phyloP scores from a whole-genome alignment of 2,329 filamentous ascomycete genomes.

The Periconia sp. region DNA sequence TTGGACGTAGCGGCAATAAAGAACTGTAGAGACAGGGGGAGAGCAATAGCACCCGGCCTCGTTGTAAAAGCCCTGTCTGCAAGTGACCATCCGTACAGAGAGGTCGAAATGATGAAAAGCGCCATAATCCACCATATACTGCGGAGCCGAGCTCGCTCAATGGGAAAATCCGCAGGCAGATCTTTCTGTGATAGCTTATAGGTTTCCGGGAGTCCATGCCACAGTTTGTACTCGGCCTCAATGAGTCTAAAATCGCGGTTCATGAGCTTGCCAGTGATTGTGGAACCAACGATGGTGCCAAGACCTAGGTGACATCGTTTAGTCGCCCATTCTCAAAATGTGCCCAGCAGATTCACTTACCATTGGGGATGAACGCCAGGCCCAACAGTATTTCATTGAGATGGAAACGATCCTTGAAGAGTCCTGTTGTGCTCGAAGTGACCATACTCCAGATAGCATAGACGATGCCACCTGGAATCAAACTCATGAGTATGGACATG shows the following conservation, averaged over 20 bases:
- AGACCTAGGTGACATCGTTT: too few species aligned
- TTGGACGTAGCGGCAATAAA: constrained; percentile 42
- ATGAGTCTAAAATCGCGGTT: constrained; percentile 46
- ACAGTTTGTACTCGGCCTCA: constrained; percentile 40
- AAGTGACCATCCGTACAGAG: constrained; percentile 45
- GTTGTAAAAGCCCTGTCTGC: constrained; percentile 30
- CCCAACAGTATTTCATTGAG: constrained; percentile 51
- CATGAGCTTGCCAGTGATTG: constrained; percentile 52
- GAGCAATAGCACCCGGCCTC: constrained; percentile 15
- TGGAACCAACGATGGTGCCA: constrained; percentile 50
- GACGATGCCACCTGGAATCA: constrained; percentile 52
- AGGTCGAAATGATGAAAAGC: constrained; percentile 44
- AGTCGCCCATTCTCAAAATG: too few species aligned
- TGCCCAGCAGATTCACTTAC: too few species aligned
- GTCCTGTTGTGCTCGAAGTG: constrained; percentile 50
- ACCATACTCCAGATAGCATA: constrained; percentile 59
- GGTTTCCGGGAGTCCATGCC: constrained; percentile 36
- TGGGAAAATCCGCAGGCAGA: constrained; percentile 47
- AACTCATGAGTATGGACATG: constrained; percentile 53
- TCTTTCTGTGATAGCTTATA: constrained; percentile 14
- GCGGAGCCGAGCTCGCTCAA: constrained; percentile 47
- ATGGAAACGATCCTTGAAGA: constrained; percentile 48
- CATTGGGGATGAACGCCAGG: constrained; percentile 51
- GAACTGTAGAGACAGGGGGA: constrained; percentile 27
- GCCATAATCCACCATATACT: constrained; percentile 47